Base-by-base conservation (phyloP, 2,329 filamentous ascomycete genomes). In the Helminthosporium solani region DNA sequence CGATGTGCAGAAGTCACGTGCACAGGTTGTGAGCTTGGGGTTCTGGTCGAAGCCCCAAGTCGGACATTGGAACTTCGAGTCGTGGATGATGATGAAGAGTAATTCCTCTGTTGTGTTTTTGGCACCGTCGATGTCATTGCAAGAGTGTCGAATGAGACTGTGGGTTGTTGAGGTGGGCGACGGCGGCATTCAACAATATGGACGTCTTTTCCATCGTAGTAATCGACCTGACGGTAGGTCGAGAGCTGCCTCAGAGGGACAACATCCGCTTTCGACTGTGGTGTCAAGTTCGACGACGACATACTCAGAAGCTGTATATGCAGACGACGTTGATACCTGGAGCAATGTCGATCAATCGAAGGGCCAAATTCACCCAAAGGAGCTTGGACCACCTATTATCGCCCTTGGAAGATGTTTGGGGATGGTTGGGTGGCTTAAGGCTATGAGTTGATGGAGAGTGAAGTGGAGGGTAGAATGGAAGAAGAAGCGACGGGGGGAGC, bases 101-200 rank as follows among this genome's bases (percentile, higher is more conserved):
- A 21, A 31, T n/a, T 31, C 14, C 4, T 31, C 8, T 31, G 8
- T n/a, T 5, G 14, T 14, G 14, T 31, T 14, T 14, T 31, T 16
- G 3, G 7, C 18, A 21, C 5, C 4, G 3, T 31, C n/a, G 42
- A 20, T 15, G 16, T 6, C 35, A 20, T 9, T 7, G 14, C n/a
- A 16, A 16, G 16, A 21, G 11, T 23, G 8, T n/a, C 7, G 4
- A 28, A 16, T 4, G 14, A 20, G 2, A 25, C 5, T 15, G 39
- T 41, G 7, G 16, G 19, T 19, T 9, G 11, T 15, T 21, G 27
- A 20, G 37, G 46, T 18, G 52, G 42, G 42, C 52, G 53, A 53
- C 54, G 56, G 56, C 51, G 56, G 56, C 50, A 59, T 39, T 68
- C 61, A 9, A 57, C 46, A 20, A 64, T 54, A 33, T 48, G 59